A percentile compares a stretch with the other conserved stretches of the same genome.
phyloP scores from a whole-genome alignment of 2,329 filamentous ascomycete species.

The Fusarium nurragi region DNA sequence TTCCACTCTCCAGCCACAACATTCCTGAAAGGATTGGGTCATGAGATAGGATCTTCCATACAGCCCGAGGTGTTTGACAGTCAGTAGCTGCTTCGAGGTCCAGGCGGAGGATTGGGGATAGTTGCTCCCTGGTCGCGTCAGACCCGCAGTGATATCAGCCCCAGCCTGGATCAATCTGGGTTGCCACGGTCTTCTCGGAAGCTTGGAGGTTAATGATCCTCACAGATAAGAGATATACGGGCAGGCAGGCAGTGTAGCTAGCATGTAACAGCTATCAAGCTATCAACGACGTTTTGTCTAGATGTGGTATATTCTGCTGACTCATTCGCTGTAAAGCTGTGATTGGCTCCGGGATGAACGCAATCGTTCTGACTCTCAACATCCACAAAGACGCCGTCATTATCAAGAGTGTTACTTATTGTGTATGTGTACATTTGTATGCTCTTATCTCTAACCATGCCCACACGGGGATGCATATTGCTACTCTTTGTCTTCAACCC shows the following conservation, averaged over 20 bases:
- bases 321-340: constrained; percentile 3
- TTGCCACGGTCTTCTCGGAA: background rate
- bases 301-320: constrained; percentile 13
- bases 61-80: background rate
- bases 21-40: constrained; percentile 5
- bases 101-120: constrained; percentile 5
- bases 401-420: background rate
- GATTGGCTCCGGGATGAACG: constrained; percentile 1
- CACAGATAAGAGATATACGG: background rate
- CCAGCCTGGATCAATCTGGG: background rate
- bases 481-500: constrained; percentile 5
- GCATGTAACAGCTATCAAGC: background rate
- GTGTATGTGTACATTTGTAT: background rate
- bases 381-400: background rate
- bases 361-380: background rate
- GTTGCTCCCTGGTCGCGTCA: constrained; percentile 6
- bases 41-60: background rate
- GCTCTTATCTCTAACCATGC: background rate
- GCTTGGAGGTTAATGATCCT: background rate
- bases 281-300: background rate
- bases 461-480: background rate
- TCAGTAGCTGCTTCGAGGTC: background rate
- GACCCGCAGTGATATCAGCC: background rate
- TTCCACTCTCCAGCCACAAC: constrained; percentile 2
- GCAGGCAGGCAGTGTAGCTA: background rate